These are phyloP conservation scores for Penicillium sp. DNA, from an alignment of 2,329 filamentous ascomycete species.

Conservation along the genomic window DNA sequence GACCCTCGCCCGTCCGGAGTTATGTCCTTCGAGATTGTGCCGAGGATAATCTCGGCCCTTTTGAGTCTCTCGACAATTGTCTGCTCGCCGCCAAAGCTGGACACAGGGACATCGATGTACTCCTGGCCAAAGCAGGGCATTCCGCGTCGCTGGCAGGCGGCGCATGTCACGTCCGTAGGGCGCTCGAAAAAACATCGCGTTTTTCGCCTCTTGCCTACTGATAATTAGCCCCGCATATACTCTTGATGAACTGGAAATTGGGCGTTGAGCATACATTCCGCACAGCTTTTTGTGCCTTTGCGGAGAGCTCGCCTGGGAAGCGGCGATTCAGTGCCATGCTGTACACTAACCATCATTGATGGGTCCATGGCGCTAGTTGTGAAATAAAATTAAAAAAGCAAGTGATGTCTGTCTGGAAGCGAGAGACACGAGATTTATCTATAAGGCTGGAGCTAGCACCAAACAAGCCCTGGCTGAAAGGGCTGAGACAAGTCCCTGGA, in stretches of 20 bases:
- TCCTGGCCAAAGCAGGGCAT: neutral
- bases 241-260: neutral
- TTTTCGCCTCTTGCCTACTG: neutral
- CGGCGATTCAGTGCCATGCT: neutral
- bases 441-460: neutral
- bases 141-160: neutral
- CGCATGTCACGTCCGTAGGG: neutral
- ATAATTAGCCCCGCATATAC: neutral
- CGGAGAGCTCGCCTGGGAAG: neutral
- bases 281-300: constrained; percentile 1
- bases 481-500: neutral
- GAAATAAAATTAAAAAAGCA: neutral
- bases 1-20: neutral
- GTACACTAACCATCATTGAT: neutral
- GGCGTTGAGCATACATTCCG: neutral
- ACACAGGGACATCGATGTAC: neutral
- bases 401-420: neutral
- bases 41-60: neutral
- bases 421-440: neutral
- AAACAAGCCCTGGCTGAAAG: neutral
- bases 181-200: neutral
- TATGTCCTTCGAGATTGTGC: neutral
- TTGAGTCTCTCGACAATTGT: neutral
- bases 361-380: neutral
- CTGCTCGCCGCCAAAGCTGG: neutral